Percentiles rank a stretch among this genome's conserved stretches.
These are phyloP conservation scores for Ophiognomonia clavigignenti-juglandacearum DNA, from an alignment of 2,329 filamentous ascomycete species.

Conservation along the genomic window DNA sequence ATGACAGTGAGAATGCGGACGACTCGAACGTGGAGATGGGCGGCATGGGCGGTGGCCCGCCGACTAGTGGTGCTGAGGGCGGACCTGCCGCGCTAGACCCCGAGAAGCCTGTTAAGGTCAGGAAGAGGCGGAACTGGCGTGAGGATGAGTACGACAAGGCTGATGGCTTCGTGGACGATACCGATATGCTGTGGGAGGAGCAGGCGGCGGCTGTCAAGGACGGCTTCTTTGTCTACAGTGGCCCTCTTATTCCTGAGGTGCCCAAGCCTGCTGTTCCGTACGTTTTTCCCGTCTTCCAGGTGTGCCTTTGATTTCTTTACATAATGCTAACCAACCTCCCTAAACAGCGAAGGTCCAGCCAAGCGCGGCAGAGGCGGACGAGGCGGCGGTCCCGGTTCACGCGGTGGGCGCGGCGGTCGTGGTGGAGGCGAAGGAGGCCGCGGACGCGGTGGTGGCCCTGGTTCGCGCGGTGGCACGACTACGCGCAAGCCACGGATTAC, in stretches of 20 bases:
- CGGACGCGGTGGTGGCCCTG: slow-evolving; percentile 50
- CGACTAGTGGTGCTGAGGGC: slow-evolving; percentile 54
- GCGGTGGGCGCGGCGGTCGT: slow-evolving; percentile 46
- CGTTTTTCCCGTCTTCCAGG: slow-evolving; percentile 24
- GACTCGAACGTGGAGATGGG: slow-evolving; percentile 74
- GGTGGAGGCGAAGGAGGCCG: slow-evolving; percentile 32
- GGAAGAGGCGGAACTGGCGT: slow-evolving; percentile 77
- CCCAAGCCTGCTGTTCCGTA: slow-evolving; percentile 63
- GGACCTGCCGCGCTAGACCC: slow-evolving; percentile 48
- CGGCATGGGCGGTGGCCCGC: slow-evolving; percentile 52
- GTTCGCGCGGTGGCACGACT: slow-evolving; percentile 70
- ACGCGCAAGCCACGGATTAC: slow-evolving; percentile 79
- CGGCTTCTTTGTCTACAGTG: slow-evolving; percentile 97
- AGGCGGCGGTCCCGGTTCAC: slow-evolving; percentile 40
- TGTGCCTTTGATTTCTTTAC: slow-evolving; percentile 18
- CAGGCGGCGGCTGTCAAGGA: slow-evolving; percentile 91
- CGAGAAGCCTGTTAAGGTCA: slow-evolving; percentile 58
- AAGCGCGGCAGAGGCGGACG: slow-evolving; percentile 58
- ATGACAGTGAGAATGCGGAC: neutral
- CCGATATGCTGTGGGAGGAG: slow-evolving; percentile 91
- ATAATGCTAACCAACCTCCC: slow-evolving; percentile 37
- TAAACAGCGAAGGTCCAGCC: slow-evolving; percentile 66
- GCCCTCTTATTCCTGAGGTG: slow-evolving; percentile 80
- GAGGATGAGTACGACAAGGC: slow-evolving; percentile 81
- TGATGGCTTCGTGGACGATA: slow-evolving; percentile 86